Percentiles rank a stretch among this genome's conserved stretches.
phyloP scores from a whole-genome alignment of 768 basidiomycete genomes.

The Pleurotus pulmonarius region DNA sequence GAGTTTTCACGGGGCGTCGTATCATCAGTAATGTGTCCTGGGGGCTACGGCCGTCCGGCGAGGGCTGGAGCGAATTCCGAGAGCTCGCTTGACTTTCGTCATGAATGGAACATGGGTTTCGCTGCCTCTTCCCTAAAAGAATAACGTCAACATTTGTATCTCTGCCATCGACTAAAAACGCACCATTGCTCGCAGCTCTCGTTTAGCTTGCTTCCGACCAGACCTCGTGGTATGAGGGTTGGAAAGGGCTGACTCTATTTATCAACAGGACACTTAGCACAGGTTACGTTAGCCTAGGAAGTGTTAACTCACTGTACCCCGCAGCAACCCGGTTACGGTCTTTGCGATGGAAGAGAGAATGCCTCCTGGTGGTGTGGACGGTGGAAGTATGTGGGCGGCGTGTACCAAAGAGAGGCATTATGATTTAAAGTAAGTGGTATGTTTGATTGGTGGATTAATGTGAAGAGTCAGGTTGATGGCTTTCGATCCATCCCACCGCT shows the following conservation, averaged over 20 bases:
- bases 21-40: too few relatives aligned
- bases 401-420: constrained; percentile 17
- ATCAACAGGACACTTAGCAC: not conserved
- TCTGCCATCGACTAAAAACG: not conserved
- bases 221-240: constrained; percentile 45
- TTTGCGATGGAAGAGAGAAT: constrained; percentile 27
- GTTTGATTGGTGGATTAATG: not conserved
- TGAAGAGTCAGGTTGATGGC: not conserved
- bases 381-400: constrained; percentile 6
- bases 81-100: constrained; percentile 46
- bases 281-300: not conserved
- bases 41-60: constrained; percentile 15
- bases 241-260: constrained; percentile 41
- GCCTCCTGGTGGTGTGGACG: constrained; percentile 9
- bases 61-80: constrained; percentile 48
- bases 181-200: constrained; percentile 43
- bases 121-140: constrained; percentile 35
- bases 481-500: too few relatives aligned
- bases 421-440: not conserved
- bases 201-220: constrained; percentile 44
- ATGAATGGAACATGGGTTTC: constrained; percentile 45
- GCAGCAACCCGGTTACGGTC: constrained; percentile 44
- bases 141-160: not conserved
- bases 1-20: too few relatives aligned
- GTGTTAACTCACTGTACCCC: constrained; percentile 38